Evolutionary conservation across 2,329 filamentous ascomycete species (phyloP), one percentile per base, ranked within the genome.

Genomic region (Aspergillus piperis): DNA sequence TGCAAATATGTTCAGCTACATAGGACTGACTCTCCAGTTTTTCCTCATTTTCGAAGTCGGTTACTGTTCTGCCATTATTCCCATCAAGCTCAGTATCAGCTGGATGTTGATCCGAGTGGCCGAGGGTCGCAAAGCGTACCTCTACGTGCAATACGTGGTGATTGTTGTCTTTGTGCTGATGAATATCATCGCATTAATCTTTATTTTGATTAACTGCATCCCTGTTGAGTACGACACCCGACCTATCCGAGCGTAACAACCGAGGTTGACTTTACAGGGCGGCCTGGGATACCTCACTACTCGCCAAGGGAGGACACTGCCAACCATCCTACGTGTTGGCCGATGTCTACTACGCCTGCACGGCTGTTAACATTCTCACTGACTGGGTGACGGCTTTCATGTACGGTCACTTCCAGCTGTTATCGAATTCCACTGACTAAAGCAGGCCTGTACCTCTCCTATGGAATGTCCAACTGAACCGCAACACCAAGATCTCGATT

Each of bases 401-500:
- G 65, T 66, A 51, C 19, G 61, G n/a, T 3, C 5, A 25, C n/a
- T 17, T 15, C 25, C 8, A 73, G 78, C 10, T 15, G 13, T n/a
- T 21, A 19, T 62, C 70, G 69, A 53, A 69, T 73, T 72, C 23
- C 41, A 44, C 41, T 44, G 6, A 44, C 19, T 23, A 2, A 13
- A 66, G 75, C 15, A 72, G 81, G 6, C 79, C 80, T 2, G 71
- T 75, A 5, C 68, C 75, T 36, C 62, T 81, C 23, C 67, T 81
- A 49, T 75, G 73, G 66, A 73, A 79, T 15, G 74, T 80, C 25
- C 76, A 80, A 36, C 76, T 82, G 64, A 77, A 80, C 59, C 67
- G 69, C 19, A 71, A 72, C n/a, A 74, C 78, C 23, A 82, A 82
- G 64, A 64, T 79, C n/a, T 80, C 78, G 0, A 78, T 82, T 2